phyloP scores from a whole-genome alignment of 2,329 filamentous ascomycete species.

The Pseudocercospora macadamiae region DNA sequence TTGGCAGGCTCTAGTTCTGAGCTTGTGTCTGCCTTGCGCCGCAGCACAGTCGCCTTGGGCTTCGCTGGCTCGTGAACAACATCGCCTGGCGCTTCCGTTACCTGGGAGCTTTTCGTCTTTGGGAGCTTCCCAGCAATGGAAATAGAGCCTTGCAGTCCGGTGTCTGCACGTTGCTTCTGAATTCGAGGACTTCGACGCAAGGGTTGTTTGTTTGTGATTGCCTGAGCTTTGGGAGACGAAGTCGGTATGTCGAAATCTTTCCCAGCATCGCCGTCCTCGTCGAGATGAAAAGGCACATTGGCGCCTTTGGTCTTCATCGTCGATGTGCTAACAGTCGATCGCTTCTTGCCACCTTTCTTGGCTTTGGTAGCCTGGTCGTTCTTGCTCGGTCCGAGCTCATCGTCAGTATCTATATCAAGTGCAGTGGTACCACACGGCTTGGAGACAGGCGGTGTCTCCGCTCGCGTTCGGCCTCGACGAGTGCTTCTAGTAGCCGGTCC shows the following conservation, averaged over 20 bases:
- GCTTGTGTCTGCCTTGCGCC: not conserved
- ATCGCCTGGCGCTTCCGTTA: not conserved
- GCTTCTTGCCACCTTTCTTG: conserved; percentile 3
- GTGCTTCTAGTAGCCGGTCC: not conserved
- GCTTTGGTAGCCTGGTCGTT: not conserved
- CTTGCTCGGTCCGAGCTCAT: not conserved
- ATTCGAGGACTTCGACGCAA: not conserved
- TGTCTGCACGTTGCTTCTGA: not conserved
- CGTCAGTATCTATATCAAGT: not conserved
- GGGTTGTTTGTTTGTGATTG: not conserved
- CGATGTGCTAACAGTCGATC: not conserved
- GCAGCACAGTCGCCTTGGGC: no score
- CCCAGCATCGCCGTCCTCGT: not conserved
- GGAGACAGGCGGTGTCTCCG: not conserved
- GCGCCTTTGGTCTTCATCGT: not conserved
- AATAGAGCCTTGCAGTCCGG: not conserved
- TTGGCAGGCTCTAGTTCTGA: conserved; percentile 3
- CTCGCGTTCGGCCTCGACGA: conserved; percentile 1
- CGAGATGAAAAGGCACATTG: not conserved
- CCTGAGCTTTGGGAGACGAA: conserved; percentile 1
- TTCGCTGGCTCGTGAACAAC: no score
- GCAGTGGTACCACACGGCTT: not conserved
- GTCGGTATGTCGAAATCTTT: not conserved
- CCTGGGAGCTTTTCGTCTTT: not conserved
- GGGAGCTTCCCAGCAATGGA: not conserved